These are phyloP conservation scores for Ampelocalamus luodianensis DNA, from an alignment of 176 grass and related monocot species.

Conservation along the genomic window DNA sequence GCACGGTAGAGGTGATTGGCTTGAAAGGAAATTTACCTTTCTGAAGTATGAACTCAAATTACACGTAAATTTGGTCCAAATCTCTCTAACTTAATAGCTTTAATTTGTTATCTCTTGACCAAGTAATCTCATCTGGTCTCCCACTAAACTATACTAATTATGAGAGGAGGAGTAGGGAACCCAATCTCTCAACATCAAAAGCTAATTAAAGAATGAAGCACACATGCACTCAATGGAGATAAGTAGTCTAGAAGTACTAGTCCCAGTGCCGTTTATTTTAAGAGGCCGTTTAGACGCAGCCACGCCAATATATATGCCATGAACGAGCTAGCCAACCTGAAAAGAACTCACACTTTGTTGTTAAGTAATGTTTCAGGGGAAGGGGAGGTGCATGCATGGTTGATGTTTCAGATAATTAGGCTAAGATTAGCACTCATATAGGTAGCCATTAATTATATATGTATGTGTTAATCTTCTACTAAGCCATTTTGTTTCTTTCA, in stretches of 20 bases:
- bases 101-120: slow-evolving; percentile 30
- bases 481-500: not conserved
- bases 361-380: not conserved
- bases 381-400: slow-evolving; percentile 25
- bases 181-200: slow-evolving; percentile 2
- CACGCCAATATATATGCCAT: not conserved
- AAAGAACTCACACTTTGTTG: slow-evolving; percentile 6
- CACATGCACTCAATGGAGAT: not conserved
- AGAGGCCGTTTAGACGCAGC: not conserved
- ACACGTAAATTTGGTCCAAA: slow-evolving; percentile 11
- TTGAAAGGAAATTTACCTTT: not conserved
- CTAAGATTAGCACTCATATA: not conserved
- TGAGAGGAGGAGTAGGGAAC: not conserved
- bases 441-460: not conserved
- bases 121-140: not conserved
- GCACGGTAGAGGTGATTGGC: not conserved
- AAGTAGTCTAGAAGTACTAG: not conserved
- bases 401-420: not conserved
- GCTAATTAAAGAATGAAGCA: not conserved
- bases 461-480: not conserved
- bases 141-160: slow-evolving; percentile 21
- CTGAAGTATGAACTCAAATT: slow-evolving; percentile 15
- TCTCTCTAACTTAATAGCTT: not conserved
- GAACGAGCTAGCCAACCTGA: slow-evolving; percentile 1
- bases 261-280: slow-evolving; percentile 28